phyloP scores from a whole-genome alignment of 257 asterid species.

The Fraxinus anomala region DNA sequence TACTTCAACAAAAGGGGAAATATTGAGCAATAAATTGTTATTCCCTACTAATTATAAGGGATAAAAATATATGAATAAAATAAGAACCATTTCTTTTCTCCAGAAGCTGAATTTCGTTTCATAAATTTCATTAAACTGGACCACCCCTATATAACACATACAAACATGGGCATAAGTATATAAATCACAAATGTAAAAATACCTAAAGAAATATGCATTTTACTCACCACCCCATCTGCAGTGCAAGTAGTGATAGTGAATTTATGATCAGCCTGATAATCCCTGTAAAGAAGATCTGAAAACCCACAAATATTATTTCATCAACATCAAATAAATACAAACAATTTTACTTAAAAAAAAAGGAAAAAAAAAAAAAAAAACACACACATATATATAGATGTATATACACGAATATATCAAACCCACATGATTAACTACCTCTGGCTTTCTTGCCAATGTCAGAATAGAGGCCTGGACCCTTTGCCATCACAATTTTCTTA shows the following conservation, averaged over 20 bases:
- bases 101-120: slow-evolving; percentile 17
- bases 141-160: slow-evolving; percentile 14
- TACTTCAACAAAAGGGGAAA: not conserved
- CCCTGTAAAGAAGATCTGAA: slow-evolving; percentile 63
- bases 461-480: slow-evolving; percentile 62
- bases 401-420: not conserved
- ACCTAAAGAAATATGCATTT: not conserved
- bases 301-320: not conserved
- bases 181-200: not conserved
- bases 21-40: not conserved
- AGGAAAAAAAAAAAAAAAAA: not conserved
- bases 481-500: slow-evolving; percentile 43
- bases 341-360: not conserved
- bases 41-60: not conserved
- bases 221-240: slow-evolving; percentile 56
- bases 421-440: slow-evolving; percentile 34
- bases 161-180: not conserved
- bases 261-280: slow-evolving; percentile 60
- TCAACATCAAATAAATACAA: slow-evolving; percentile 1
- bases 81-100: not conserved
- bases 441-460: slow-evolving; percentile 66
- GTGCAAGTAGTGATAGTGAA: slow-evolving; percentile 55
- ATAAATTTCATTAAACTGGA: not conserved
- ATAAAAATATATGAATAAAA: not conserved
- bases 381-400: no score